Evolutionary conservation across 2,329 filamentous ascomycete genomes (phyloP).

Genomic region (Talaromyces funiculosus): DNA sequence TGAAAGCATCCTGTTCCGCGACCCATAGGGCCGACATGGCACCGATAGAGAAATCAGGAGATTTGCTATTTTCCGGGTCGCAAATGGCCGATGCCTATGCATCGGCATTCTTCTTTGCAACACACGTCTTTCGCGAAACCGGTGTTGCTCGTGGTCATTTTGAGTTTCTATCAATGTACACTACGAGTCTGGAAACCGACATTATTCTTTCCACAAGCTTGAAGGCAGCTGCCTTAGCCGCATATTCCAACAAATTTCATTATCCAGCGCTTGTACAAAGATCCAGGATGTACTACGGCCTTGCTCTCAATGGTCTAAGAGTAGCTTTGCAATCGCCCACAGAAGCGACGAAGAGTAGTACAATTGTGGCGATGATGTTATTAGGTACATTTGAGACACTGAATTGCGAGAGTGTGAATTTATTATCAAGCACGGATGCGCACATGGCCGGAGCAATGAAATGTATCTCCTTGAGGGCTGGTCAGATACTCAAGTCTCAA

Average conservation of each 20-base stretch:
- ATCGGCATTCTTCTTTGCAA: conserved; percentile 13
- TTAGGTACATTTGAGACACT: conserved; percentile 15
- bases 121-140: conserved; percentile 14
- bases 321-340: background rate
- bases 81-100: conserved; percentile 6
- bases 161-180: conserved; percentile 13
- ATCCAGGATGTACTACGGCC: conserved; percentile 12
- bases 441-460: conserved; percentile 16
- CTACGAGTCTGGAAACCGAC: background rate
- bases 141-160: conserved; percentile 14
- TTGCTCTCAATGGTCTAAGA: conserved; percentile 5
- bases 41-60: background rate
- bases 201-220: conserved; percentile 5
- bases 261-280: conserved; percentile 7
- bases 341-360: conserved; percentile 6
- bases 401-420: background rate
- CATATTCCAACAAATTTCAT: conserved; percentile 12
- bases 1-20: background rate
- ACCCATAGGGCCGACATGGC: background rate
- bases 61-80: background rate
- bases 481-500: conserved; percentile 8
- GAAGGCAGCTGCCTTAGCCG: conserved; percentile 14
- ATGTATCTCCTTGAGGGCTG: conserved; percentile 6
- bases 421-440: conserved; percentile 7
- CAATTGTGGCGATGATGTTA: conserved; percentile 13